A percentile compares a stretch with the other conserved stretches of the same genome.
Conservation (phyloP, 768 basidiomycete genomes). For the Russula emetica region DNA sequence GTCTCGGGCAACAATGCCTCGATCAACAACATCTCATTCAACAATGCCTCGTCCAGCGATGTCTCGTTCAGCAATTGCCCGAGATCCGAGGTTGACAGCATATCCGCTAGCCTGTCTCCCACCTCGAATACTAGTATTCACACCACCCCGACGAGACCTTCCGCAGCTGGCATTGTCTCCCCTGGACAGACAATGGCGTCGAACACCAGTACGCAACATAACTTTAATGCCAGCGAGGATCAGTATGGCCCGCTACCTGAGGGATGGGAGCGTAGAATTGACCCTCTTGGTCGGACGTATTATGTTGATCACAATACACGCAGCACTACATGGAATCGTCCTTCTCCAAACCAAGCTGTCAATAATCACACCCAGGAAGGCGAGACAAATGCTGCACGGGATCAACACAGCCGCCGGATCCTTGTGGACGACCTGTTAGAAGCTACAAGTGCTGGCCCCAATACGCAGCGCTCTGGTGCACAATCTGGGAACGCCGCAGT, state of each 20-base stretch:
- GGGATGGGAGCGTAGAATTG: conserved; percentile 94
- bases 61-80: too few relatives aligned
- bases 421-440: conserved; percentile 69
- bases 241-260: conserved; percentile 85
- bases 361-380: too few relatives aligned
- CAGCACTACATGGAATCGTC: conserved; percentile 96
- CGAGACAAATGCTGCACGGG: too few relatives aligned
- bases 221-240: conserved; percentile 94
- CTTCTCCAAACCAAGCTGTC: conserved; percentile 57
- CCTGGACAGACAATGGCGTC: conserved; percentile 32
- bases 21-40: too few relatives aligned
- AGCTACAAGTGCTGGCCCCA: conserved; percentile 43
- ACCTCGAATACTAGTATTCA: too few relatives aligned
- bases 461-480: conserved; percentile 30
- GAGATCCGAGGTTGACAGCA: too few relatives aligned
- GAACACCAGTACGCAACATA: conserved; percentile 46
- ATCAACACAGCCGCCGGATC: too few relatives aligned
- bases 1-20: too few relatives aligned
- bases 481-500: too few relatives aligned
- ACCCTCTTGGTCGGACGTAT: conserved; percentile 93
- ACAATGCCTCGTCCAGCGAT: too few relatives aligned
- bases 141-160: conserved; percentile 31
- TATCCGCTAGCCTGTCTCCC: too few relatives aligned
- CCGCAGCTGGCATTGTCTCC: conserved; percentile 38
- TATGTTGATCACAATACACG: conserved; percentile 99